Conservation (phyloP, 345 rosid species). For the Gossypium sturtianum region DNA sequence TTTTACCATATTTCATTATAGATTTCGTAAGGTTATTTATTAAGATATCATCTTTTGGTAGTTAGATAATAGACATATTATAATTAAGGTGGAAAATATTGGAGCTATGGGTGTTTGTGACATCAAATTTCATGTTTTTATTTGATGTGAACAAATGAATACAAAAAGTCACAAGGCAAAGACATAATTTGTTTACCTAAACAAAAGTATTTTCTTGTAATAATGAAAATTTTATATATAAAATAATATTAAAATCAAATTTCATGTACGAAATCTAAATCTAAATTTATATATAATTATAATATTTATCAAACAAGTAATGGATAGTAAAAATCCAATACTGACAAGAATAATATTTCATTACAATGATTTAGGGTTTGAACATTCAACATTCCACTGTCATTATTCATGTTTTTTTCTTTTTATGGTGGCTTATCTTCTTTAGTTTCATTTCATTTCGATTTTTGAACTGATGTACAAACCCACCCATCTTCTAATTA, state of each 20-base stretch:
- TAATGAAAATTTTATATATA: not conserved
- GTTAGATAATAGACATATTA: conserved; percentile 14
- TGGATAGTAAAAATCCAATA: not conserved
- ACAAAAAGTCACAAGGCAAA: conserved; percentile 3
- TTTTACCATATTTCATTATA: conserved; percentile 6
- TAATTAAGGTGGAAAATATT: conserved; percentile 10
- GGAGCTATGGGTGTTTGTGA: not conserved
- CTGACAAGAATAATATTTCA: not conserved
- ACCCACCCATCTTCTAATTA: too few relatives aligned
- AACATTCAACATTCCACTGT: not conserved
- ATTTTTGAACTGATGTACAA: too few relatives aligned
- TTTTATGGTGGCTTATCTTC: conserved; percentile 3
- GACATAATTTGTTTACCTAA: not conserved
- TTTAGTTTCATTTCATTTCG: not conserved
- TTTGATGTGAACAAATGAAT: not conserved
- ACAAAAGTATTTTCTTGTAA: conserved; percentile 10
- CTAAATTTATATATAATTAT: too few relatives aligned
- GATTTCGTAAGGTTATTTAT: conserved; percentile 12
- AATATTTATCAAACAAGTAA: too few relatives aligned
- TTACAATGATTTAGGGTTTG: conserved; percentile 20
- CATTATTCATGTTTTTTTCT: not conserved
- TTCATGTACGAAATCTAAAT: too few relatives aligned
- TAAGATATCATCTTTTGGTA: conserved; percentile 12
- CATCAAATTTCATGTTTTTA: not conserved
- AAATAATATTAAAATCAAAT: too few relatives aligned